These are phyloP conservation scores for Ambrosia hybrid DNA, from an alignment of 140 eudicot genomes.

Conservation along the genomic window DNA sequence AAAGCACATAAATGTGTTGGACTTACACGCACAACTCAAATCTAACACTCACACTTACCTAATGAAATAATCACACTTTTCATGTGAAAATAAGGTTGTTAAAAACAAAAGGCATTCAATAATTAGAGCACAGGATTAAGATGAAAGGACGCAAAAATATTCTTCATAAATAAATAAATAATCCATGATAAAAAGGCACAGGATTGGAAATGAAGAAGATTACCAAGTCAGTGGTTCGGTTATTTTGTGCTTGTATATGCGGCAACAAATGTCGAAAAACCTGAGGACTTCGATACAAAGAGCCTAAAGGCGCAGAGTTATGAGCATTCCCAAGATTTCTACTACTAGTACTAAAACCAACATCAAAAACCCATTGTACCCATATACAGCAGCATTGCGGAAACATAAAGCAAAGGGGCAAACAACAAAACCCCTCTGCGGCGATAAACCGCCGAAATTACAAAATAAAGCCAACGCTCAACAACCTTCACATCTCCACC, in stretches of 20 bases:
- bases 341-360: conserved; percentile 24
- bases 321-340: conserved; percentile 21
- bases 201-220: conserved; percentile 8
- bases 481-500: conserved; percentile 15
- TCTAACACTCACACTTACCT: conserved; percentile 10
- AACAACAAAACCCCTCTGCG: conserved; percentile 81
- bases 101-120: not conserved
- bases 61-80: not conserved
- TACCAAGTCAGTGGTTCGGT: conserved; percentile 66
- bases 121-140: not conserved
- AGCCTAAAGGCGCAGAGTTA: conserved; percentile 51
- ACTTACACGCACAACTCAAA: not conserved
- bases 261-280: conserved; percentile 86
- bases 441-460: conserved; percentile 76
- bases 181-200: too few species aligned
- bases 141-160: not conserved
- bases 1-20: not conserved
- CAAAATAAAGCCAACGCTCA: conserved; percentile 63
- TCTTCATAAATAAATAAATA: too few species aligned
- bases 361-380: conserved; percentile 77
- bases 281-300: conserved; percentile 79
- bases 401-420: conserved; percentile 84
- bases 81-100: not conserved
- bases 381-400: conserved; percentile 95
- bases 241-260: conserved; percentile 72